Evolutionary conservation across 1,284 basidiomycete genomes (phyloP), one percentile per base, ranked within the genome.

Genomic region (Ceratobasidium sp.): DNA sequence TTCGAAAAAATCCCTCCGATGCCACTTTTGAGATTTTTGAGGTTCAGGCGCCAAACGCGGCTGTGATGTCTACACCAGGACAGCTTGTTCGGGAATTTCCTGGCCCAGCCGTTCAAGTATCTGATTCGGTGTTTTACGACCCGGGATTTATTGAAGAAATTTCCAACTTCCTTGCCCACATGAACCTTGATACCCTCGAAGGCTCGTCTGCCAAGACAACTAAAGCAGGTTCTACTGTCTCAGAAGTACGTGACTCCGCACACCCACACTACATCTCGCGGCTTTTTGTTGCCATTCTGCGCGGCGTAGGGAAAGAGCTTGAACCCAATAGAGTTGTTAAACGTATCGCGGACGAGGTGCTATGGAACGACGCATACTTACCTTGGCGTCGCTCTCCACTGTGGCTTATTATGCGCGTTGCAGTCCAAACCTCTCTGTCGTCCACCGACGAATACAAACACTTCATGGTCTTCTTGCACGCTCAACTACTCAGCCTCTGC

Each of bases 331-430:
- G 83, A 13, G 83, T 78, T 15, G 48, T 78, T 10, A 89, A 89
- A 80, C 84, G 86, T 13, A 84, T 87, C 6, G 84, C 82, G 13
- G 87, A 89, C 77, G 87, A 89, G 33, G 84, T 89, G n/a, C 80
- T 88, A 12, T 88, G 85, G 85, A 48, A 84, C 6, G 73, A 82
- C 46, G 82, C 85, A 0, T 71, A 77, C 40, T 82, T 83, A 17
- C 88, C 88, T 13, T 89, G 88, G 88, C 82, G 87, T 20, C 83
- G 88, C n/a, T 87, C 87, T 3, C 82, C 86, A 0, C 79, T 87
- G 1, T 89, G 87, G 87, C 84, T 88, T 4, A 80, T 88, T n/a
- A 81, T 88, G 48, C 86, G 87, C 10, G 85, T 89, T 1, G 84
- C 85, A 0, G 78, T 89, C 2, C 89, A 90, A 77, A 86, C 86